Conservation (phyloP, 2,329 filamentous ascomycete species). For the Aspergillus pseudoglaucus region DNA sequence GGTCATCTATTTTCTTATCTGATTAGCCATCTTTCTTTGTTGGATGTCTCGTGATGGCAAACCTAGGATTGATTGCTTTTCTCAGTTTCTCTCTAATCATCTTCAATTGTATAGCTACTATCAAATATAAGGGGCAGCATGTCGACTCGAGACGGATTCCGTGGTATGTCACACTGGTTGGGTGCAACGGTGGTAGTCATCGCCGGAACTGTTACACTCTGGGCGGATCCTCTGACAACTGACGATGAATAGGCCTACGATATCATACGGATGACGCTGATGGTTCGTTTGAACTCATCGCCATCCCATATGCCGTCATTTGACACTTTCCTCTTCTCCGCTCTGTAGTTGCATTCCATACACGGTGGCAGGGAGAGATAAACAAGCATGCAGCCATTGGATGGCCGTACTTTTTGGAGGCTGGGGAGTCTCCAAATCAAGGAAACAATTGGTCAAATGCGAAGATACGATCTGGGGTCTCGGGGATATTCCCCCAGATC, state of each 20-base stretch:
- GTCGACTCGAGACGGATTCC: neutral
- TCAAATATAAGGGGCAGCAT: too few species aligned
- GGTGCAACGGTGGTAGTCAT: constrained; percentile 20
- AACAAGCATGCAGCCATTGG: neutral
- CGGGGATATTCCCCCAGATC: too few species aligned
- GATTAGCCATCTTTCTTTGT: neutral
- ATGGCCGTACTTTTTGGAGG: neutral
- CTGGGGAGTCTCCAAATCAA: neutral
- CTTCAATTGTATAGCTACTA: too few species aligned
- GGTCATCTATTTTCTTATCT: neutral
- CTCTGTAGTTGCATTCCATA: neutral
- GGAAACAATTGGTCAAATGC: too few species aligned
- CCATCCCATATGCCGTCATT: neutral
- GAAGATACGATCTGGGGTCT: too few species aligned
- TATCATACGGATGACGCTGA: neutral
- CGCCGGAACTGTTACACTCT: constrained; percentile 16
- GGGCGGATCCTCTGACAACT: neutral
- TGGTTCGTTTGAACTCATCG: neutral
- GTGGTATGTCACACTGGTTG: constrained; percentile 13
- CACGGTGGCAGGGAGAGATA: too few species aligned
- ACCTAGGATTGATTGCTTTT: too few species aligned
- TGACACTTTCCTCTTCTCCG: neutral
- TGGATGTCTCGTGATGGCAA: too few species aligned
- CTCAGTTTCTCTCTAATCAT: too few species aligned
- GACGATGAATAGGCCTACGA: neutral